Conservation (phyloP, 768 basidiomycete genomes). For the Pisolithus tinctorius region DNA sequence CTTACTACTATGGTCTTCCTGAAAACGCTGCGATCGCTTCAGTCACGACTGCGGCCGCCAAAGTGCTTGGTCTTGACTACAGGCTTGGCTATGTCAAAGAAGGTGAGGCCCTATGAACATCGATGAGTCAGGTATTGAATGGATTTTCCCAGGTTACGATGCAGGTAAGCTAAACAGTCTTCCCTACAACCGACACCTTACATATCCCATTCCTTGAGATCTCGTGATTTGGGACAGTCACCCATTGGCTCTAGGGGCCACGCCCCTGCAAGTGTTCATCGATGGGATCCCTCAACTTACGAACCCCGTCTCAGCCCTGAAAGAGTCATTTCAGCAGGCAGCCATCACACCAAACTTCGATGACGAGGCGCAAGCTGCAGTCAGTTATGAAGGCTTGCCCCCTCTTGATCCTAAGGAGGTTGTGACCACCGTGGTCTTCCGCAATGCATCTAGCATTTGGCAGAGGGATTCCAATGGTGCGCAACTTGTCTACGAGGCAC, state of each 20-base stretch:
- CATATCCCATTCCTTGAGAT: slow-evolving; percentile 26
- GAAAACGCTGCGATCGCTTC: slow-evolving; percentile 63
- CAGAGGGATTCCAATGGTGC: slow-evolving; percentile 16
- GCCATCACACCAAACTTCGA: slow-evolving; percentile 55
- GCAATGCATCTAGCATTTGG: slow-evolving; percentile 40
- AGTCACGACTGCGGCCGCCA: slow-evolving; percentile 69
- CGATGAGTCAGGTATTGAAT: slow-evolving; percentile 1
- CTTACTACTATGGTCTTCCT: slow-evolving; percentile 73
- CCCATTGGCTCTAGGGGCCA: slow-evolving; percentile 72
- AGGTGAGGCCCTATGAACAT: slow-evolving; percentile 30
- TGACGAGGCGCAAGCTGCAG: slow-evolving; percentile 47
- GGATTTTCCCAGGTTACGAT: slow-evolving; percentile 48
- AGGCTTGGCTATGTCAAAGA: slow-evolving; percentile 70
- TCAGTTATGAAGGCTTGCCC: slow-evolving; percentile 64
- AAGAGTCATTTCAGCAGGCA: slow-evolving; percentile 39
- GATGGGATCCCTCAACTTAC: slow-evolving; percentile 70
- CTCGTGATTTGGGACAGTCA: slow-evolving; percentile 67
- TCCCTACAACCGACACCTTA: background rate
- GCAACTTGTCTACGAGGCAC: slow-evolving; percentile 11
- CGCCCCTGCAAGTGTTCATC: slow-evolving; percentile 74
- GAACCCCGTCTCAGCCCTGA: slow-evolving; percentile 37
- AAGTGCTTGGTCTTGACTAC: slow-evolving; percentile 69
- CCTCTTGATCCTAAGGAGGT: slow-evolving; percentile 42
- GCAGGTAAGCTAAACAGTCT: slow-evolving; percentile 32
- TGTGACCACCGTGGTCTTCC: slow-evolving; percentile 41